Base-by-base conservation (phyloP, 495 filamentous ascomycete species). In the Talaromyces stipitatus region DNA sequence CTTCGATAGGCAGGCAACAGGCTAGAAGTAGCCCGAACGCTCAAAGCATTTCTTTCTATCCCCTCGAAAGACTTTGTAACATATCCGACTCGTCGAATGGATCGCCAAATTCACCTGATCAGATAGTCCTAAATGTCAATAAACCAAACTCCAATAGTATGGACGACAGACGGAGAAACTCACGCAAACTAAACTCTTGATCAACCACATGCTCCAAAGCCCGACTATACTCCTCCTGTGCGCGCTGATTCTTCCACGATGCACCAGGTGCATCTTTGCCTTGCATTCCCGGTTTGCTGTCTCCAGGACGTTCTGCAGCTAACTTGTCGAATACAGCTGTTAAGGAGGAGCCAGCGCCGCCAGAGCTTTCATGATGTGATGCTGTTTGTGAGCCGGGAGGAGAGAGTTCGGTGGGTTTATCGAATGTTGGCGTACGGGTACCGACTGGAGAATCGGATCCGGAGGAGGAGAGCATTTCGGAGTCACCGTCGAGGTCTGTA, bases 31-130 rank as follows among this genome's bases (percentile, higher is more conserved):
- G n/a, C n/a, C n/a, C n/a, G n/a, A n/a, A n/a, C n/a, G n/a, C n/a
- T n/a, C n/a, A n/a, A n/a, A n/a, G n/a, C n/a, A n/a, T n/a, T n/a
- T n/a, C n/a, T n/a, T n/a, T n/a, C n/a, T n/a, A n/a, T n/a, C n/a
- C n/a, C n/a, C n/a, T n/a, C n/a, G n/a, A n/a, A n/a, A n/a, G 11
- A 65, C 86, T 81, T 62, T 78, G 69, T 46, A 78, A 65, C 82
- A 86, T 81, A 63, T 82, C 80, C 6, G 70, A 70, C 59, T 87
- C 85, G 69, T 86, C 81, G 60, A 86, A 78, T 3, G 75, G 74
- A 61, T 85, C 84, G 4, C 78, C 78, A 36, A 78, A 81, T 51
- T 80, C 74, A 56, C 69, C 78, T 81, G 55, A 2, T 61, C 23
- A 52, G 24, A 28, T 38, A 33, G 18, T 22, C 50, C 11, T 23